Evolutionary conservation across 495 filamentous ascomycete genomes (phyloP), one percentile per base, ranked within the genome.

Genomic region (Trypethelium eluteriae): DNA sequence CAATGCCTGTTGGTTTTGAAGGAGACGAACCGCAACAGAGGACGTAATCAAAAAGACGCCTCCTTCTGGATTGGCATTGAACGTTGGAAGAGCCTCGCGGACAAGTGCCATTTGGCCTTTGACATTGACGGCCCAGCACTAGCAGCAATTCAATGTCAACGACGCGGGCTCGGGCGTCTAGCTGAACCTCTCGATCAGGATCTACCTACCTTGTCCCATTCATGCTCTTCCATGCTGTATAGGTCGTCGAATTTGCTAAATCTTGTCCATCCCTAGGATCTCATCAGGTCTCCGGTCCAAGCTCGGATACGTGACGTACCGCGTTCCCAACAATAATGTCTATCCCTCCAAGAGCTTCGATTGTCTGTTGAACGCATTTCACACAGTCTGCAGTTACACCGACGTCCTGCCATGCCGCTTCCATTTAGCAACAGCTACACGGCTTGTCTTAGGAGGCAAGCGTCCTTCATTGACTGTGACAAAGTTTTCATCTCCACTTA

Each of bases 271-370:
- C 86, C 87, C 86, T 89, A 68, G 9, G 7, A 18, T 59, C 18
- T 7, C 36, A 6, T 59, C 7, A 34, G 32, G 7, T 36, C 53
- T 36, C 32, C 32, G 10, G 9, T 18, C 5, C 14, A 59, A 6
- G 38, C 4, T 57, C 41, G 12, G 3, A 39, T 38, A 9, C 1
- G 64, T 63, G 67, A 76, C 86, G 67, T 69, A 89, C 88, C 12
- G 89, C 88, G 75, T 92, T 91, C 0, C 85, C 86, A 62, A 91
- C 79, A 3, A 92, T 75, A 39, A 89, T 80, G 76, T 92, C 89
- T 32, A 92, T 72, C 1, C 88, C 87, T 3, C 88, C 88, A 66
- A 66, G 62, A 14, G 80, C 74, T 66, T 83, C 77, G 63, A 85
- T 81, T 3, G 83, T 80, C 25, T 84, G 78, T 38, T 83, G 73